Conservation (phyloP, 805 yeast species). For the Torulaspora indica region DNA sequence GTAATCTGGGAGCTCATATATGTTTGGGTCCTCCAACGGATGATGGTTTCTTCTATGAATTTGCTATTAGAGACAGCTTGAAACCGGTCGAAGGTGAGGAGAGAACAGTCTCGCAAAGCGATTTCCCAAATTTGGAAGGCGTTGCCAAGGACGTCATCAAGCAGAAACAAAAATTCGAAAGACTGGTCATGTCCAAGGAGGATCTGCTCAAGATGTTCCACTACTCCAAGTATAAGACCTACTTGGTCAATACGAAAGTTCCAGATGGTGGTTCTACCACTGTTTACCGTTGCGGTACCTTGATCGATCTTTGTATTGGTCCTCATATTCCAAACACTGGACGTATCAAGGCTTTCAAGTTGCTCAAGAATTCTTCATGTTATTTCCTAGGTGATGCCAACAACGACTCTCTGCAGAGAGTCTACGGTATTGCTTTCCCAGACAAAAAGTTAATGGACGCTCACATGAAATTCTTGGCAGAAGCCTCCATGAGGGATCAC, state of each 20-base stretch:
- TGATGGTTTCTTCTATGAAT: slow-evolving; percentile 96
- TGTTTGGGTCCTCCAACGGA: slow-evolving; percentile 95
- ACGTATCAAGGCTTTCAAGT: slow-evolving; percentile 87
- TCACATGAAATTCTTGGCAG: slow-evolving; percentile 88
- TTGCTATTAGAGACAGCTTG: slow-evolving; percentile 53
- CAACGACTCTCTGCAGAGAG: slow-evolving; percentile 94
- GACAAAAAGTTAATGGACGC: slow-evolving; percentile 95
- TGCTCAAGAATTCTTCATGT: slow-evolving; percentile 91
- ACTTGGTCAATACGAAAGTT: slow-evolving; percentile 77
- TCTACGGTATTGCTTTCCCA: slow-evolving; percentile 97
- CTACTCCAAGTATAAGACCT: slow-evolving; percentile 93
- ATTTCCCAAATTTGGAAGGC: slow-evolving; percentile 77
- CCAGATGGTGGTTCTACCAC: slow-evolving; percentile 96
- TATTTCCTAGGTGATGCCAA: slow-evolving; percentile 90
- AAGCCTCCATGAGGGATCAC: slow-evolving; percentile 94
- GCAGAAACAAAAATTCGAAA: slow-evolving; percentile 91
- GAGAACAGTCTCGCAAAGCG: slow-evolving; percentile 70
- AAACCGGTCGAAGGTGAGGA: slow-evolving; percentile 58
- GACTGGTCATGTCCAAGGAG: slow-evolving; percentile 89
- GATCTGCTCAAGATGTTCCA: slow-evolving; percentile 86
- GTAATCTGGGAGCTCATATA: slow-evolving; percentile 91
- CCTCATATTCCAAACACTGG: slow-evolving; percentile 99
- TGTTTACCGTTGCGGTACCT: slow-evolving; percentile 95
- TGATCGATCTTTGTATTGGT: slow-evolving; percentile 94
- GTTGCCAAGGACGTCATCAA: slow-evolving; percentile 86